Percentiles rank a stretch among this genome's conserved stretches.
Evolutionary conservation across 352 stramenopile genomes (phyloP).

Genomic region (Pythium oligandrum): DNA sequence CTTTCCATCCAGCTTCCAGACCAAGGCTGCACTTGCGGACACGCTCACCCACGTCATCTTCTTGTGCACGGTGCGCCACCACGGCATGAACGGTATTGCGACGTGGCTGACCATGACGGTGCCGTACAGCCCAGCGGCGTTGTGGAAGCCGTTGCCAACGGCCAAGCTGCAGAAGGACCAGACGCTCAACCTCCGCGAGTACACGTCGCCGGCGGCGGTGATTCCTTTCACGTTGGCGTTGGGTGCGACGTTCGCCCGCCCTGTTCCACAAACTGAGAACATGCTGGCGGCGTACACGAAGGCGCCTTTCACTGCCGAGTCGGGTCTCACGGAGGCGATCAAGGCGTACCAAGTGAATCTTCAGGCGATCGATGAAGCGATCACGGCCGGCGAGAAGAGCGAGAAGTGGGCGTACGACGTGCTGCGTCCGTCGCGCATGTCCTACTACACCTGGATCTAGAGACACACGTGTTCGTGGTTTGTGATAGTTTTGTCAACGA

Average conservation of each 20-base stretch:
- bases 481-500: background rate
- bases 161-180: conserved; percentile 1
- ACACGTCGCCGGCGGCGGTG: background rate
- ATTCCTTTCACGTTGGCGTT: background rate
- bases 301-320: background rate
- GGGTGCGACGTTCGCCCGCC: conserved; percentile 1
- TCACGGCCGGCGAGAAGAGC: background rate
- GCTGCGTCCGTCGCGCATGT: background rate
- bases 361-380: background rate
- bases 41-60: conserved; percentile 39
- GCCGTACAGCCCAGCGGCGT: conserved; percentile 9
- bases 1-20: conserved; percentile 21
- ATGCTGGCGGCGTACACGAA: conserved; percentile 6
- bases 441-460: background rate
- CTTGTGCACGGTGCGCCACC: conserved; percentile 31
- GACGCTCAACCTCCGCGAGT: conserved; percentile 3
- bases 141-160: conserved; percentile 20
- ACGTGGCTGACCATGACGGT: conserved; percentile 28
- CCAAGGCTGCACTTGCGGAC: conserved; percentile 13
- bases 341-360: background rate
- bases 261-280: conserved; percentile 4
- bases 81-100: conserved; percentile 36
- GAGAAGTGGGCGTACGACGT: conserved; percentile 1
- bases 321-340: background rate
- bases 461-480: no score